Evolutionary conservation across 495 filamentous ascomycete genomes (phyloP), one percentile per base, ranked within the genome.

Genomic region (Aspergillus incahuasiensis): DNA sequence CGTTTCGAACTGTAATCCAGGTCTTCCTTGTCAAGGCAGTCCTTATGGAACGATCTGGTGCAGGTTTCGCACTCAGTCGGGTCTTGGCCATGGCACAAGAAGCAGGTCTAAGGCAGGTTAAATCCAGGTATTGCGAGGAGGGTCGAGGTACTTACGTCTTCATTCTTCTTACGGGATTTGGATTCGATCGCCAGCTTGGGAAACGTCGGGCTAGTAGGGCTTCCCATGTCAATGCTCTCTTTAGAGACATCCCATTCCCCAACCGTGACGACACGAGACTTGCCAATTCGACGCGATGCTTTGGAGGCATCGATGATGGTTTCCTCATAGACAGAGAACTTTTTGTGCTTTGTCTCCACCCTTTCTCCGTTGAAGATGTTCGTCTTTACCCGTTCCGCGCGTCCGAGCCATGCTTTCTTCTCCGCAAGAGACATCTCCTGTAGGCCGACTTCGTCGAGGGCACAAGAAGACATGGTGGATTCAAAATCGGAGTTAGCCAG

Each of bases 231-330:
- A 40, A 84, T 62, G 16, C 79, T 83, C 49, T 84, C 79, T 55
- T 85, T 87, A 21, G 69, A 75, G n/a, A 87, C 75, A 1, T 75
- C 75, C 58, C 74, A 84, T 5, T 83, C 84, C 56, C 82, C 78
- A 16, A 86, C 65, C 68, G 82, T 80, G 41, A 86, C 78, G 0
- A 80, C 82, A 5, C 79, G 78, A 48, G 83, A 79, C 65, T 86
- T 86, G 19, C 78, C 81, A 12, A 77, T 68, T 9, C 84, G 69
- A 1, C 83, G 70, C 21, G 38, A 44, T 1, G 38, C 54, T 19
- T 28, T 32, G 0, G 54, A 45, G 3, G 45, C 19, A 0, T 12
- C 20, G 0, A 50, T 15, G 25, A 48, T 25, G 9, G 70, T n/a
- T 65, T 71, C 67, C 70, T 61, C 22, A 38, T 55, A 48, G 18